These are phyloP conservation scores for Alloteropsis semialata DNA, from an alignment of 176 grass and related monocot genomes.

Conservation along the genomic window DNA sequence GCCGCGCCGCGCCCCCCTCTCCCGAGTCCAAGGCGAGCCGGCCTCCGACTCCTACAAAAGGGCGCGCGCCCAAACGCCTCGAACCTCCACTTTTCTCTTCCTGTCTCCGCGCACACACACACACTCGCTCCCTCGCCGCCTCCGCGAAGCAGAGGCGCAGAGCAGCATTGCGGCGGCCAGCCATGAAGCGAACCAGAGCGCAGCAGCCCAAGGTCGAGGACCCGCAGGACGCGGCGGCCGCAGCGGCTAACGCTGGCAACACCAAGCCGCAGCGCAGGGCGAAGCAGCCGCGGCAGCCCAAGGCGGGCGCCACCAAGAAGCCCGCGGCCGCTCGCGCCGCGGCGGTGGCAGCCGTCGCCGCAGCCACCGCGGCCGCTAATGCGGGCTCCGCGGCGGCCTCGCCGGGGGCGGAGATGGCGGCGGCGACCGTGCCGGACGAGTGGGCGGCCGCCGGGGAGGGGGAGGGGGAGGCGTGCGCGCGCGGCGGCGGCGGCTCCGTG, in stretches of 20 bases:
- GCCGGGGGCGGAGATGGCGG: neutral
- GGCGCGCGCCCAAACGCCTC: conserved; percentile 1
- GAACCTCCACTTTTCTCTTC: neutral
- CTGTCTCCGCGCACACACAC: neutral
- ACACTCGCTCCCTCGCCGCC: neutral
- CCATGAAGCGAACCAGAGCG: conserved; percentile 60
- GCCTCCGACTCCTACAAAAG: conserved; percentile 17
- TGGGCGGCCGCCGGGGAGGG: neutral
- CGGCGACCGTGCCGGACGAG: conserved; percentile 24
- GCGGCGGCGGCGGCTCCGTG: neutral
- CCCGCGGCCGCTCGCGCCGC: neutral
- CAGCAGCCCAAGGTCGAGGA: conserved; percentile 30
- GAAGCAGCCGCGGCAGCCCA: conserved; percentile 48
- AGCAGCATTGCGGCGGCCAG: too few relatives aligned
- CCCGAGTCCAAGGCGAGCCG: neutral
- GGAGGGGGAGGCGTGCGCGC: neutral
- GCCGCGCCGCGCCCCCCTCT: neutral
- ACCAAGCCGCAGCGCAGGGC: conserved; percentile 40
- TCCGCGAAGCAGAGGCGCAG: neutral
- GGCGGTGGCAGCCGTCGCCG: neutral
- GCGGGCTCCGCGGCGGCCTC: neutral
- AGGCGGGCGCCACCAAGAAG: neutral
- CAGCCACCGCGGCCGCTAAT: neutral
- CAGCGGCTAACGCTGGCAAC: neutral
- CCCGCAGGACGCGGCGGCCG: neutral